Evolutionary conservation across 2,329 filamentous ascomycete genomes (phyloP).

Genomic region (Neurospora sp.): DNA sequence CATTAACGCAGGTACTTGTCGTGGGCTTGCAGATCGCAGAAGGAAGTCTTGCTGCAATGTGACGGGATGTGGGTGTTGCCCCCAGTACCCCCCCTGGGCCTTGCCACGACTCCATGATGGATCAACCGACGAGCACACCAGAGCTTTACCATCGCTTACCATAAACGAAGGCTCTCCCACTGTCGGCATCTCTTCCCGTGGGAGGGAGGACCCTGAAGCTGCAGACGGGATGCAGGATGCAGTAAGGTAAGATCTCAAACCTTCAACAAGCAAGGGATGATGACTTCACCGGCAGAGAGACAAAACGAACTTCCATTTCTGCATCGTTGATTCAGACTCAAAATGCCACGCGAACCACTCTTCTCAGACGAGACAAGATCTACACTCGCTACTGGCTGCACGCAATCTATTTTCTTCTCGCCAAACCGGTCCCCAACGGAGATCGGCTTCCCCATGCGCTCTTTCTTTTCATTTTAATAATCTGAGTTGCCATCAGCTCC

Average conservation of each 20-base stretch:
- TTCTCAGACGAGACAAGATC: background rate
- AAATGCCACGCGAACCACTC: background rate
- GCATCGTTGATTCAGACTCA: background rate
- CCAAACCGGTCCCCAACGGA: background rate
- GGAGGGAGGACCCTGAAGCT: background rate
- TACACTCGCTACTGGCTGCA: background rate
- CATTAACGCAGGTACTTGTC: background rate
- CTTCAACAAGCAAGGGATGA: background rate
- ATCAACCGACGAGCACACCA: background rate
- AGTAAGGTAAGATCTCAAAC: background rate
- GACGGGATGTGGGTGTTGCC: background rate
- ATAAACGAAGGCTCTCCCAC: background rate
- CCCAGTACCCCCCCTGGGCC: background rate
- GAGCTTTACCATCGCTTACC: background rate
- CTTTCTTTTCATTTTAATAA: background rate
- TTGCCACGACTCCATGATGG: background rate
- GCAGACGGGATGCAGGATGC: background rate
- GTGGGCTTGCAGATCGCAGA: background rate
- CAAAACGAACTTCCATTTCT: background rate
- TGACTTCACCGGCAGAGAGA: background rate
- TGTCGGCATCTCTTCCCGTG: background rate
- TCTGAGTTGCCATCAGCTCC: background rate
- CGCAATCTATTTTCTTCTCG: background rate
- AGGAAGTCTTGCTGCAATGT: background rate
- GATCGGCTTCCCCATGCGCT: background rate